These are phyloP conservation scores for Rosa hybrid DNA, from an alignment of 331 rosid genomes.

Conservation along the genomic window DNA sequence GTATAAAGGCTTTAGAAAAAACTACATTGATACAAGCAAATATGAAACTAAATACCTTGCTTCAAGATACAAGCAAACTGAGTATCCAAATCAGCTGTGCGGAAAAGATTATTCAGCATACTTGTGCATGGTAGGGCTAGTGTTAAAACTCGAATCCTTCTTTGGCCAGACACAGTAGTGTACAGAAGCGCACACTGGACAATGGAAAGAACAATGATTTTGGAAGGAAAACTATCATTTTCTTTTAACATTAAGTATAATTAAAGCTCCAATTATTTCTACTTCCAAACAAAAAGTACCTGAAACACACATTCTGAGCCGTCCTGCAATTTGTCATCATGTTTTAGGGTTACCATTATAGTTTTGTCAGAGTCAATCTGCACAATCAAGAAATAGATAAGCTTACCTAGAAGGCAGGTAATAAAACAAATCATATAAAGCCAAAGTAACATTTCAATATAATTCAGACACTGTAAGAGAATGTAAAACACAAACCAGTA, in stretches of 20 bases:
- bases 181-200: constrained; percentile 93
- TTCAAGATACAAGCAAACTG: constrained; percentile 92
- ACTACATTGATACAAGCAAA: neutral
- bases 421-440: neutral
- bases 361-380: constrained; percentile 98
- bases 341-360: constrained; percentile 83
- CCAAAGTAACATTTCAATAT: neutral
- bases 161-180: constrained; percentile 90
- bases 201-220: constrained; percentile 11
- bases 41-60: constrained; percentile 58
- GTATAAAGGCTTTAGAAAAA: neutral
- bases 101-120: constrained; percentile 86
- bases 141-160: constrained; percentile 88
- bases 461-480: neutral
- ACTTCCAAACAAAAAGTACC: constrained; percentile 40
- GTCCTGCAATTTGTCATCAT: constrained; percentile 94
- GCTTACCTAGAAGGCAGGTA: neutral
- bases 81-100: constrained; percentile 94
- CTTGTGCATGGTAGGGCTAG: constrained; percentile 88
- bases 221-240: constrained; percentile 4
- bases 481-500: neutral
- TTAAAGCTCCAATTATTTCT: neutral
- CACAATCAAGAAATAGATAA: constrained; percentile 9
- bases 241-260: neutral
- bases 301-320: constrained; percentile 96